Evolutionary conservation across 805 yeast genomes (phyloP), one percentile per base, ranked within the genome.

Genomic region (Metschnikowia corniflorae): DNA sequence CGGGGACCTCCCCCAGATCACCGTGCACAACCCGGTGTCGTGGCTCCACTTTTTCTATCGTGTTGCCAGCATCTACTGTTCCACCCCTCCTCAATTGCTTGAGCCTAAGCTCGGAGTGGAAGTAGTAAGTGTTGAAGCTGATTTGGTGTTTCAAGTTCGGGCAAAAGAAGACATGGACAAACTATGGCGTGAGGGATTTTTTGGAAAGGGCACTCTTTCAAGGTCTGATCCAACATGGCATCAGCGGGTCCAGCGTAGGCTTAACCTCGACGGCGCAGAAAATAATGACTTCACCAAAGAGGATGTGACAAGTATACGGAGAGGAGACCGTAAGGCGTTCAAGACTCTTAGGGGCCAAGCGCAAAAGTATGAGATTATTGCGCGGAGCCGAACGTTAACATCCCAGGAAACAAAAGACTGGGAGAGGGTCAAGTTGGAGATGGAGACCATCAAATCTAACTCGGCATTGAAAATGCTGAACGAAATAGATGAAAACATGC

Each of bases 181-280:
- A 26, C 61, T 93, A 2, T 93, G 97, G 97, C 60, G 68, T 13
- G 73, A 73, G 48, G 98, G 98, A 1, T 93, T 88, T 54, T 93
- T 87, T 55, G 98, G 98, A 6, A 93, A 91, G 53, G 98, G 97
- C 2, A 75, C 77, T 2, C 63, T 88, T 29, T 85, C 96, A 23
- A 69, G 98, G 45, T 83, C 95, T 39, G 97, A 93, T 54, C 96
- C 98, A 0, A 77, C 96, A 0, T 93, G 97, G 97, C 60, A 55
- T 29, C 68, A 65, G n/a, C 69, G 97, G 36, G 78, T 86, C 1
- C 60, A 38, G 24, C 67, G 79, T 31, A 37, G 40, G 33, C 40
- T 37, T 15, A 71, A 73, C 10, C 52, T 75, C 25, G 71, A 58
- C 17, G 70, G 33, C 53, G 36, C 40, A 14, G 32, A 10, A 10